A percentile compares a stretch with the other conserved stretches of the same genome.
phyloP scores from a whole-genome alignment of 192 early-diverging fungal genomes.

The Rhizoclosmatium sp. region DNA sequence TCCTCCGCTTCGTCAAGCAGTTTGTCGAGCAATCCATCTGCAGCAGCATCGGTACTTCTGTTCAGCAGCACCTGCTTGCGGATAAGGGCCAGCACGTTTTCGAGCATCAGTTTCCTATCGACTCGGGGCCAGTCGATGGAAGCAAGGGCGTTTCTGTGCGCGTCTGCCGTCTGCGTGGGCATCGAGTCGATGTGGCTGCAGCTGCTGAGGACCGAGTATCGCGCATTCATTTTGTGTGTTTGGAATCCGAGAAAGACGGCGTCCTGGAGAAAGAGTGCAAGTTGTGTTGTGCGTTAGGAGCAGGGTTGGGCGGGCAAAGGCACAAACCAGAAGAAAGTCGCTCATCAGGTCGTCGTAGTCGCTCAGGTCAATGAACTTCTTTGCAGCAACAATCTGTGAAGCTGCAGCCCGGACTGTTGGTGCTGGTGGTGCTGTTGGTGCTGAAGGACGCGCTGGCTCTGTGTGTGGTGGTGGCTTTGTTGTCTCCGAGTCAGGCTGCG shows the following conservation, averaged over 20 bases:
- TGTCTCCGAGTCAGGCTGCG: too few species aligned
- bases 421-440: slow-evolving; percentile 4
- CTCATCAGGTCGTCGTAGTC: slow-evolving; percentile 58
- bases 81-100: neutral
- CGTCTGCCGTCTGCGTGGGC: neutral
- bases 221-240: slow-evolving; percentile 61
- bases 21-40: neutral
- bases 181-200: slow-evolving; percentile 10
- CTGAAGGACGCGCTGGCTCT: neutral
- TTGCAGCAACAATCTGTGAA: neutral
- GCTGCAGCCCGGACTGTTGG: neutral
- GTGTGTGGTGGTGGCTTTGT: too few species aligned
- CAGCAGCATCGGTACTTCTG: neutral
- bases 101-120: neutral
- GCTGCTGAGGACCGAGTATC: slow-evolving; percentile 28
- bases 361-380: slow-evolving; percentile 44
- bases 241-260: slow-evolving; percentile 52
- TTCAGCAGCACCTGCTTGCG: neutral
- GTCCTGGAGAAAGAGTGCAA: slow-evolving; percentile 34
- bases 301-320: neutral
- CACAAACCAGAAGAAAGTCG: slow-evolving; percentile 44
- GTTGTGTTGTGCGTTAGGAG: neutral
- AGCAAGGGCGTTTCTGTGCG: slow-evolving; percentile 20
- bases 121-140: slow-evolving; percentile 3
- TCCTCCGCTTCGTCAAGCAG: neutral